These are phyloP conservation scores for Lichtheimia ornata DNA, from an alignment of 371 early-diverging fungal species.

Conservation along the genomic window DNA sequence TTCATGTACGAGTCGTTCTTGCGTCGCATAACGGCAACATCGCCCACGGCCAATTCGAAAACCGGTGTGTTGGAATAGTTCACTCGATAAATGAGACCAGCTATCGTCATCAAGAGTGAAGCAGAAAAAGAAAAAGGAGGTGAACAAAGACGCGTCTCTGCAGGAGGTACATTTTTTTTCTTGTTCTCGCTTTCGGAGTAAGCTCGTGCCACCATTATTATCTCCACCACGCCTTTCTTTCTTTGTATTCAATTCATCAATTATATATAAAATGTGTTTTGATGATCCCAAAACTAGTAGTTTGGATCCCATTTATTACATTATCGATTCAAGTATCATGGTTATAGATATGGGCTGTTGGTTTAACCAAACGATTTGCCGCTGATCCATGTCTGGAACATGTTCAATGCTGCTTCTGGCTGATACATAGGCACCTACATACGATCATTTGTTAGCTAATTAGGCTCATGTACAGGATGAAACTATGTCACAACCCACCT, in stretches of 20 bases:
- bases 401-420: conserved; percentile 48
- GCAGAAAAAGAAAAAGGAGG: neutral
- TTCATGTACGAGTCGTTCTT: conserved; percentile 89
- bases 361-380: too few relatives aligned
- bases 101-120: neutral
- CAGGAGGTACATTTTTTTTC: too few relatives aligned
- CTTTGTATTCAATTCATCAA: too few relatives aligned
- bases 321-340: too few relatives aligned
- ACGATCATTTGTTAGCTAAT: neutral
- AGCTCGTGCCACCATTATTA: too few relatives aligned
- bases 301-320: too few relatives aligned
- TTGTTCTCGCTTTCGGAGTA: too few relatives aligned
- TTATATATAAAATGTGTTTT: too few relatives aligned
- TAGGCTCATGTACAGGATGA: neutral
- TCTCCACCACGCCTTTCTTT: too few relatives aligned
- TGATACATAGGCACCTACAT: conserved; percentile 61
- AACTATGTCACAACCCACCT: conserved; percentile 38
- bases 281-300: too few relatives aligned
- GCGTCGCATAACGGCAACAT: conserved; percentile 90
- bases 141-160: neutral
- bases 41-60: conserved; percentile 81
- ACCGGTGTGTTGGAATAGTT: conserved; percentile 86
- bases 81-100: conserved; percentile 53
- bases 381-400: conserved; percentile 56
- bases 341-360: too few relatives aligned